A percentile compares a stretch with the other conserved stretches of the same genome.
These are phyloP conservation scores for Botrytis aclada DNA, from an alignment of 2,329 filamentous ascomycete genomes.

Conservation along the genomic window DNA sequence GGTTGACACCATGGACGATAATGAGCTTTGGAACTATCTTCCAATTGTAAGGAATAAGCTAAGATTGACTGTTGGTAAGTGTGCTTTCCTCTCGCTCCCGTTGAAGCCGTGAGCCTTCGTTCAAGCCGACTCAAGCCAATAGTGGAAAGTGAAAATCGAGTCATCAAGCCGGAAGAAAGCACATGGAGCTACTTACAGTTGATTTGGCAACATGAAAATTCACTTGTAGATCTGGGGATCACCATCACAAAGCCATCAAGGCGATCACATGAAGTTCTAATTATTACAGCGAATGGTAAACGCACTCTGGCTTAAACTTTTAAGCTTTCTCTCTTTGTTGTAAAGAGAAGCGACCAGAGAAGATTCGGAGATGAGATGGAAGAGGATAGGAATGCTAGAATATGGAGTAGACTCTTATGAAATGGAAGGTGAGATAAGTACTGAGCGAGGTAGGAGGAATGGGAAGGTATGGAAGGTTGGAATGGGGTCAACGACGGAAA, in stretches of 20 bases:
- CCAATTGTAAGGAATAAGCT: too few species aligned
- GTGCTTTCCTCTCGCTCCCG: not conserved
- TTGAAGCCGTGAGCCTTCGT: not conserved
- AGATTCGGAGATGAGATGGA: too few species aligned
- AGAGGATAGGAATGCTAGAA: too few species aligned
- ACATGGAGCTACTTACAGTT: not conserved
- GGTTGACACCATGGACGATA: not conserved
- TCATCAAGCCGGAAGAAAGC: too few species aligned
- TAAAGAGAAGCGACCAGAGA: not conserved
- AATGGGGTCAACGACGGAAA: not conserved
- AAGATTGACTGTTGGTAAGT: not conserved
- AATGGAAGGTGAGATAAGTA: not conserved
- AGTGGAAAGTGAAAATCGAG: too few species aligned
- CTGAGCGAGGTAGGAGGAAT: not conserved
- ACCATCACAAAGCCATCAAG: not conserved
- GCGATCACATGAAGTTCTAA: not conserved
- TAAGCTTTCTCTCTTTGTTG: not conserved
- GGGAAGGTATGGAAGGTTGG: not conserved
- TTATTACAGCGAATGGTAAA: not conserved
- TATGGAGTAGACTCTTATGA: too few species aligned
- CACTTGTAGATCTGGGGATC: not conserved
- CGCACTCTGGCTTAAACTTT: not conserved
- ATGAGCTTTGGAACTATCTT: not conserved
- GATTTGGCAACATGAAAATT: too few species aligned
- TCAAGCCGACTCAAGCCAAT: too few species aligned